Percentiles rank a stretch among this genome's conserved stretches.
Conservation (phyloP, 352 stramenopile species). For the Lagenidium giganteum region DNA sequence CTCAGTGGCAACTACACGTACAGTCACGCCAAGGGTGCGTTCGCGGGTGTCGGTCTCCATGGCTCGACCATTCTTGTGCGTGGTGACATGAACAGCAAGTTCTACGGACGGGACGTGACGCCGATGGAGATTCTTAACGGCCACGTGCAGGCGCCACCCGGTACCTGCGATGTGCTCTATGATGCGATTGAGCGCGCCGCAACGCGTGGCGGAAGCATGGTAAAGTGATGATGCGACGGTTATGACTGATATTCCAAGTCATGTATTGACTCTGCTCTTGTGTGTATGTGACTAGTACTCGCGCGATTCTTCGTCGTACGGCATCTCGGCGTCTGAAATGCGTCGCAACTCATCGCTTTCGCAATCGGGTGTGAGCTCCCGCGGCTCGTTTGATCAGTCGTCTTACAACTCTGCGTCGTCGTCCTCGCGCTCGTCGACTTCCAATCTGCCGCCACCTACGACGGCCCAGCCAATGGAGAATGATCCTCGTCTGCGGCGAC, state of each 20-base stretch:
- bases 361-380: not conserved
- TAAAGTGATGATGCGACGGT: conserved; percentile 9
- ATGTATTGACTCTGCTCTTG: not conserved
- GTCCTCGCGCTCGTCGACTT: conserved; percentile 11
- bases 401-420: conserved; percentile 9
- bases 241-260: not conserved
- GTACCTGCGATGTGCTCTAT: conserved; percentile 63
- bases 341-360: not conserved
- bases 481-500: conserved; percentile 68
- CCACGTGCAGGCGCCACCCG: conserved; percentile 53
- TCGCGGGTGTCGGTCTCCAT: conserved; percentile 73
- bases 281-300: too few relatives aligned
- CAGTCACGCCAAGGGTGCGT: conserved; percentile 77
- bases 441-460: conserved; percentile 23
- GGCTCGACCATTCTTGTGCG: conserved; percentile 81
- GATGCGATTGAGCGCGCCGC: conserved; percentile 58
- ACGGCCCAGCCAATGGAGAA: conserved; percentile 16
- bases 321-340: conserved; percentile 5
- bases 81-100: conserved; percentile 80
- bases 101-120: conserved; percentile 79
- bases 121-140: conserved; percentile 78
- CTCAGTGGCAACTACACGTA: conserved; percentile 85
- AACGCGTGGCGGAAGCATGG: conserved; percentile 8
- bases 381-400: conserved; percentile 14
- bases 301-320: conserved; percentile 10